Conservation (phyloP, 106 monocot genomes). For the Agapanthus africanus region DNA sequence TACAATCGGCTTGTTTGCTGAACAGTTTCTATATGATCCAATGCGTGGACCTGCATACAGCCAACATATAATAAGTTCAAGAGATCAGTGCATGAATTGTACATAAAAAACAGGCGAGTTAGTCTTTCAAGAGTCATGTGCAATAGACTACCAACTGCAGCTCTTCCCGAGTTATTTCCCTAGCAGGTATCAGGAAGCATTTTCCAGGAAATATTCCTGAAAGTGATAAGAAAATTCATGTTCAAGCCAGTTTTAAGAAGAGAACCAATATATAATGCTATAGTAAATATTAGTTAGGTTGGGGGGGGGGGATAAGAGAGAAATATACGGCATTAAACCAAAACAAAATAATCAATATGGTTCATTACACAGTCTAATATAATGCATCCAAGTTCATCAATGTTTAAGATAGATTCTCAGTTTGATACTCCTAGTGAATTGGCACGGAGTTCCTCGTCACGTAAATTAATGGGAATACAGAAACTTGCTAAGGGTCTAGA, state of each 20-base stretch:
- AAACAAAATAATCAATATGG: neutral
- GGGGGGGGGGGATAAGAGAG: too few relatives aligned
- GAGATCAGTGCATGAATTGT: too few relatives aligned
- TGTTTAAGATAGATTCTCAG: too few relatives aligned
- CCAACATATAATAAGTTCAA: too few relatives aligned
- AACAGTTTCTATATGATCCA: conserved; percentile 81
- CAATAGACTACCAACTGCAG: conserved; percentile 47
- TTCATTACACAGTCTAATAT: too few relatives aligned
- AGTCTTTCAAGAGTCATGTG: neutral
- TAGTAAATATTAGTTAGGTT: too few relatives aligned
- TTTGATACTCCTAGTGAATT: too few relatives aligned
- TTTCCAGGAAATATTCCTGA: conserved; percentile 83
- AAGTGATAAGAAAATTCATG: neutral
- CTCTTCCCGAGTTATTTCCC: conserved; percentile 81
- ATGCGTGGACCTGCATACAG: conserved; percentile 63
- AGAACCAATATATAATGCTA: neutral
- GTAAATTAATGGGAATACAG: neutral
- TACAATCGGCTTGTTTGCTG: conserved; percentile 62
- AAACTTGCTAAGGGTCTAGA: neutral
- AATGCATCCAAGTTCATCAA: too few relatives aligned
- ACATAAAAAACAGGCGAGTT: neutral
- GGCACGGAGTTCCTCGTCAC: neutral
- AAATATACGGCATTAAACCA: neutral
- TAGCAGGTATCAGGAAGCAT: conserved; percentile 70
- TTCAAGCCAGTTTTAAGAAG: neutral